phyloP scores from a whole-genome alignment of 2,329 filamentous ascomycete species.

The Alternaria ethzedia region DNA sequence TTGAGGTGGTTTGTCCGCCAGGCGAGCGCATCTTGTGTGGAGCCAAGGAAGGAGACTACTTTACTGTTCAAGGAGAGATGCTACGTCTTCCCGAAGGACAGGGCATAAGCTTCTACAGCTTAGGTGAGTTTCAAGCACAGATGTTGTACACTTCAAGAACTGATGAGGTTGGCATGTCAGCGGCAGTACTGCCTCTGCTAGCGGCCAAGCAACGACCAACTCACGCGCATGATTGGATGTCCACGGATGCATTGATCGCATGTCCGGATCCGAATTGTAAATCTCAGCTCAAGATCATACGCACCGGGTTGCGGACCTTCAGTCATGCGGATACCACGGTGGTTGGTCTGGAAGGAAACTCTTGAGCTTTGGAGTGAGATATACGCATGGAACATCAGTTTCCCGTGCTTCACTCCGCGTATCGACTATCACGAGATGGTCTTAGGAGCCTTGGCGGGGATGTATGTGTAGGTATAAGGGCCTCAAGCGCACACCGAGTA shows the following conservation, averaged over 20 bases:
- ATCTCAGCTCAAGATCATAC: constrained; percentile 15
- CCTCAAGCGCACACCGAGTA: not conserved
- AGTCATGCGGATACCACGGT: constrained; percentile 14
- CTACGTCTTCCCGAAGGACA: constrained; percentile 10
- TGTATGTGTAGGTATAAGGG: not conserved
- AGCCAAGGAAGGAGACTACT: constrained; percentile 11
- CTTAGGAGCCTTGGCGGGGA: not conserved
- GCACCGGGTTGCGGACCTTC: constrained; percentile 10
- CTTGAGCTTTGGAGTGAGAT: not conserved
- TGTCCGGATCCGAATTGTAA: constrained; percentile 18
- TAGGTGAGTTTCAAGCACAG: not conserved
- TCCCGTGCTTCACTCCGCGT: not conserved
- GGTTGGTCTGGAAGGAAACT: constrained; percentile 3
- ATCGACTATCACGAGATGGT: not conserved
- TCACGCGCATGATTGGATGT: constrained; percentile 18
- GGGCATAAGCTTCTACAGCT: constrained; percentile 15
- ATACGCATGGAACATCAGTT: not conserved
- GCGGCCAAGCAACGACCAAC: constrained; percentile 15
- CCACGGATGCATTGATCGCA: constrained; percentile 16
- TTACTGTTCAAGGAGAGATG: constrained; percentile 17
- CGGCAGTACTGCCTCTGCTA: constrained; percentile 10
- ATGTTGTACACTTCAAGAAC: not conserved
- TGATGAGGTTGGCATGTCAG: not conserved
- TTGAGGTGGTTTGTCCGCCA: constrained; percentile 14
- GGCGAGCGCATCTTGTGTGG: constrained; percentile 14